These are phyloP conservation scores for Yamadazyma phyllophila DNA, from an alignment of 805 yeast species.

Conservation along the genomic window DNA sequence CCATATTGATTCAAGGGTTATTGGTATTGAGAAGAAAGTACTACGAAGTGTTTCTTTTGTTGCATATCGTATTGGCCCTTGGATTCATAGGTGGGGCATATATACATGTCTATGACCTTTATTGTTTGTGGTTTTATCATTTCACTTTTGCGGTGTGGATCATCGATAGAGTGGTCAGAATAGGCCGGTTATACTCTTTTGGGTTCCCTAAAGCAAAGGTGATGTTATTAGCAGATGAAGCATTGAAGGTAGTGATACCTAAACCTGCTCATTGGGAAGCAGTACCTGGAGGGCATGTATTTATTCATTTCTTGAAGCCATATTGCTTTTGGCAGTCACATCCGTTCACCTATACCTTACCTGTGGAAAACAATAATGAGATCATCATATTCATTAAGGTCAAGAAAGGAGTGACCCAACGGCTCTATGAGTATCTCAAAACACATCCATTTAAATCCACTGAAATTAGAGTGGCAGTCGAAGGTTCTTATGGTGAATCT, in stretches of 20 bases:
- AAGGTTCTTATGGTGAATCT: conserved; percentile 39
- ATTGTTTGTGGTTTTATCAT: conserved; percentile 39
- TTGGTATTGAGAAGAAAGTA: conserved; percentile 43
- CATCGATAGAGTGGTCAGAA: conserved; percentile 59
- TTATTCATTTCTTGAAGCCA: conserved; percentile 47
- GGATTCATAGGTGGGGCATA: conserved; percentile 48
- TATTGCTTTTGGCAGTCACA: conserved; percentile 62
- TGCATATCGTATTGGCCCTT: conserved; percentile 57
- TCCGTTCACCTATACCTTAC: conserved; percentile 52
- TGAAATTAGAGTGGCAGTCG: conserved; percentile 32
- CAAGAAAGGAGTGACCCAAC: conserved; percentile 32
- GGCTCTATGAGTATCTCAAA: conserved; percentile 19
- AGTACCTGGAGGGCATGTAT: conserved; percentile 62
- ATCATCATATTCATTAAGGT: conserved; percentile 33
- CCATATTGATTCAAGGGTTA: conserved; percentile 46
- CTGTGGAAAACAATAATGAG: conserved; percentile 15
- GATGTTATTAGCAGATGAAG: conserved; percentile 41
- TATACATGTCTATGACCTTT: conserved; percentile 45
- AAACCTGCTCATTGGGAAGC: conserved; percentile 55
- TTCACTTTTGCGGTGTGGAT: conserved; percentile 67
- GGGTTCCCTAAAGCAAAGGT: conserved; percentile 59
- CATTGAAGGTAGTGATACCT: conserved; percentile 49
- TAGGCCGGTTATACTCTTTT: conserved; percentile 51
- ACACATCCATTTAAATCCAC: conserved; percentile 18
- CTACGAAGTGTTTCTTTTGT: conserved; percentile 53